These are phyloP conservation scores for Amaranthus tricolor DNA, from an alignment of 179 eudicot species.

Conservation along the genomic window DNA sequence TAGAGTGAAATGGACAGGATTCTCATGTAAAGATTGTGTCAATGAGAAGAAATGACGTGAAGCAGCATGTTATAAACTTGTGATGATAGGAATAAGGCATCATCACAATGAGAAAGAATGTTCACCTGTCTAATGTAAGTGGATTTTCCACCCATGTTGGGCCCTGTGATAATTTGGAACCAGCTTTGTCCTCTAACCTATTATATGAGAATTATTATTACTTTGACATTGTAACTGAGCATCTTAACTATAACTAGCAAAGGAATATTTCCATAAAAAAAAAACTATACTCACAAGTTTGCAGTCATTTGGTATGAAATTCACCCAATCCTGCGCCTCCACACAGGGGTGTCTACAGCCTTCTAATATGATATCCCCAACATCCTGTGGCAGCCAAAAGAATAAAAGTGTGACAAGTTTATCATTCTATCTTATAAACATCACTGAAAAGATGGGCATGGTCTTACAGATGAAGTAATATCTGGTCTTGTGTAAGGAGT, in stretches of 20 bases:
- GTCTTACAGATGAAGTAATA: conserved; percentile 72
- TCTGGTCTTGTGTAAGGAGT: conserved; percentile 85
- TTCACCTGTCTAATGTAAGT: conserved; percentile 91
- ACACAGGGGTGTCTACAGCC: conserved; percentile 99
- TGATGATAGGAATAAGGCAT: background rate
- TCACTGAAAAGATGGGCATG: background rate
- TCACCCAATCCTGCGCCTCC: conserved; percentile 99
- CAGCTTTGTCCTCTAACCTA: conserved; percentile 88
- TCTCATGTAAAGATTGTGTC: background rate
- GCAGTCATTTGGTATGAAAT: conserved; percentile 96
- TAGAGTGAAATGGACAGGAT: conserved; percentile 1
- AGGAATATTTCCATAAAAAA: background rate
- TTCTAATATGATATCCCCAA: conserved; percentile 84
- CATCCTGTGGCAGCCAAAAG: conserved; percentile 49
- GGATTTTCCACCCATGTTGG: conserved; percentile 99
- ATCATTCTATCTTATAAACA: background rate
- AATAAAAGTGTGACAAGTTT: conserved; percentile 4
- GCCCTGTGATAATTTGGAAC: conserved; percentile 99
- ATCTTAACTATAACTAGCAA: conserved; percentile 6
- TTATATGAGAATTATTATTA: conserved; percentile 10
- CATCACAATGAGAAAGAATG: conserved; percentile 7
- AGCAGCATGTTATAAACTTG: conserved; percentile 5
- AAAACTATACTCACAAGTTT: conserved; percentile 66
- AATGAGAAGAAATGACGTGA: background rate
- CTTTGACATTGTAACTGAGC: background rate